Base-by-base conservation (phyloP, 768 basidiomycete genomes). In the Pisolithus sp. region DNA sequence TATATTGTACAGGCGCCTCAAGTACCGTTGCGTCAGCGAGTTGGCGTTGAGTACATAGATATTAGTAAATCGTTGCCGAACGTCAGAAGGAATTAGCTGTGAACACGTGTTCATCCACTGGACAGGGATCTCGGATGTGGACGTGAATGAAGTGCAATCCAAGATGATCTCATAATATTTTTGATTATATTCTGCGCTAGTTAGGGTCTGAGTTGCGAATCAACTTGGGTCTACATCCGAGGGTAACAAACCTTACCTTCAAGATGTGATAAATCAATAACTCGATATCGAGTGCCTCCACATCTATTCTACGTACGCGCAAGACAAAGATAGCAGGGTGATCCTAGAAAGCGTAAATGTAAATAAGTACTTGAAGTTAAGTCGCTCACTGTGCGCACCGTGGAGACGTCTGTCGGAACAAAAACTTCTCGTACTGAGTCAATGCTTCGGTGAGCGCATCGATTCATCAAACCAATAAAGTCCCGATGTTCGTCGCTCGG, bases 101-200 rank as follows among this genome's bases (percentile, higher is more conserved):
- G 82, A 77, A 53, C 86, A 84, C 49, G 81, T 85, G 65, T 86
- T 89, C 43, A 92, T 62, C 86, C 86, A 90, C 55, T 87, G 85
- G 8, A 88, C 70, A 0, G 92, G 91, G 7, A 92, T 72, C 66
- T 92, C 88, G 0, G 89, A 88, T 9, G 77, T 76, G 2, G 84
- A 74, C 3, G 81, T 76, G 63, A 93, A 92, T 8, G 77, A 78
- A 34, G 90, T 92, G 68, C 85, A 91, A 58, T 94, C 91, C 30
- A 93, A 62, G 55, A 94, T 78, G 45, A 94, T 70, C 44, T 91
- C 86, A 61, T 85, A 89, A 4, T 62, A 53, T 26, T 76, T 76
- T 42, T 75, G 68, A 39, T 67, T 69, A 63, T 83, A 77, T 15
- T 62, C 66, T 7, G 77, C 67, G 7, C 74, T 70, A 13, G 72